Percentiles rank a stretch among this genome's conserved stretches.
Evolutionary conservation across 2,329 filamentous ascomycete species (phyloP).

Genomic region (Knufia petricola): DNA sequence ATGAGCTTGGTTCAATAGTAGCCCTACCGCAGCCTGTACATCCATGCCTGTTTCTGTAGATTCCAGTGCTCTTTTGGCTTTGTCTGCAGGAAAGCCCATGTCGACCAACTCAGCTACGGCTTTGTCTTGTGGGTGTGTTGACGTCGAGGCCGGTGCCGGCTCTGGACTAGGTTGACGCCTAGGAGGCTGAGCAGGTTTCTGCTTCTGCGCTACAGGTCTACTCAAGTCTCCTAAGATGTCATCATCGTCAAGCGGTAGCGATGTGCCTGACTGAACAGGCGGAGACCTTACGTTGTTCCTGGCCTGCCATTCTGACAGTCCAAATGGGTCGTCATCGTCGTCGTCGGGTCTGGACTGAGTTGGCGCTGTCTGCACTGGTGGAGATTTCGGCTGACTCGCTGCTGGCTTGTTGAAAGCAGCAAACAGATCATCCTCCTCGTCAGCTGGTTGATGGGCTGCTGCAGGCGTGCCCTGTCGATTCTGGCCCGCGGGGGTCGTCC

Average conservation of each 20-base stretch:
- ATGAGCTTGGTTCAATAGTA: slow-evolving; percentile 85
- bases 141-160: slow-evolving; percentile 16
- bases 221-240: slow-evolving; percentile 54
- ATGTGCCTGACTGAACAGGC: slow-evolving; percentile 29
- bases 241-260: slow-evolving; percentile 48
- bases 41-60: slow-evolving; percentile 71
- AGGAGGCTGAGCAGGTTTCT: too few relatives aligned
- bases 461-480: slow-evolving; percentile 7
- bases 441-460: not conserved
- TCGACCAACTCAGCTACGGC: slow-evolving; percentile 84
- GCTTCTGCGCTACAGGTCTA: slow-evolving; percentile 51
- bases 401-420: slow-evolving; percentile 47
- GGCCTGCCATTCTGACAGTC: slow-evolving; percentile 56
- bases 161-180: slow-evolving; percentile 20
- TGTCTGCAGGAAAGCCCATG: slow-evolving; percentile 84
- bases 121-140: slow-evolving; percentile 52
- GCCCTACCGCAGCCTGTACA: slow-evolving; percentile 78
- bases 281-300: slow-evolving; percentile 37
- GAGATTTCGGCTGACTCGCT: slow-evolving; percentile 23
- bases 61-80: slow-evolving; percentile 67
- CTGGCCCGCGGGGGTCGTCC: slow-evolving; percentile 33
- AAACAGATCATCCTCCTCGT: slow-evolving; percentile 49
- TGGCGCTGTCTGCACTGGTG: slow-evolving; percentile 15
- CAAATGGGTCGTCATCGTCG: slow-evolving; percentile 80
- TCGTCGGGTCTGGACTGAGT: slow-evolving; percentile 37